phyloP scores from a whole-genome alignment of 176 grass and related monocot species.

The Carex parvula region DNA sequence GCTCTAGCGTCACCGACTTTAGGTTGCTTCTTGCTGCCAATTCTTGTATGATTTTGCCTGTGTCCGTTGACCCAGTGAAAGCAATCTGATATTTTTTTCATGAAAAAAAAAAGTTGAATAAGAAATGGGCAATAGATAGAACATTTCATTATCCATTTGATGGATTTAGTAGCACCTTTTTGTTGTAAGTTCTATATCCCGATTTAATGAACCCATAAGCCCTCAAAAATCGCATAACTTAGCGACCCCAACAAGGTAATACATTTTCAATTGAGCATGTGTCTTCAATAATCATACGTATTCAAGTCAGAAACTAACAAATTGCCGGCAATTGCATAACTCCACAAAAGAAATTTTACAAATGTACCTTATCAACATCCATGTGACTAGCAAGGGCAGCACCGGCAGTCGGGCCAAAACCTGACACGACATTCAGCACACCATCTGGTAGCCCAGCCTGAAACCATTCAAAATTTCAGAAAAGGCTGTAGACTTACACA shows the following conservation, averaged over 20 bases:
- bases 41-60: constrained; percentile 72
- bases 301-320: neutral
- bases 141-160: neutral
- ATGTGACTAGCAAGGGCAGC: constrained; percentile 78
- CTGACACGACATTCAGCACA: constrained; percentile 65
- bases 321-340: neutral
- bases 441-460: constrained; percentile 83
- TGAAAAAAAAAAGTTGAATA: neutral
- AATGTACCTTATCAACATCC: constrained; percentile 82
- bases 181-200: neutral
- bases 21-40: constrained; percentile 93
- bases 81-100: constrained; percentile 49
- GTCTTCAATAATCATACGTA: neutral
- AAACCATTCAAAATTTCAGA: constrained; percentile 8
- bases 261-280: too few species aligned
- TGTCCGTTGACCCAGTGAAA: constrained; percentile 80
- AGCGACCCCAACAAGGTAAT: too few species aligned
- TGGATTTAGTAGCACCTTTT: neutral
- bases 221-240: too few species aligned
- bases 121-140: neutral
- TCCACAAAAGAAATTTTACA: neutral
- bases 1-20: constrained; percentile 87
- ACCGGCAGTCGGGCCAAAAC: constrained; percentile 88
- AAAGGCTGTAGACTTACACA: neutral
- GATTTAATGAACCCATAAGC: neutral